phyloP scores from a whole-genome alignment of 768 basidiomycete species.

The Ephemerocybe angulata region DNA sequence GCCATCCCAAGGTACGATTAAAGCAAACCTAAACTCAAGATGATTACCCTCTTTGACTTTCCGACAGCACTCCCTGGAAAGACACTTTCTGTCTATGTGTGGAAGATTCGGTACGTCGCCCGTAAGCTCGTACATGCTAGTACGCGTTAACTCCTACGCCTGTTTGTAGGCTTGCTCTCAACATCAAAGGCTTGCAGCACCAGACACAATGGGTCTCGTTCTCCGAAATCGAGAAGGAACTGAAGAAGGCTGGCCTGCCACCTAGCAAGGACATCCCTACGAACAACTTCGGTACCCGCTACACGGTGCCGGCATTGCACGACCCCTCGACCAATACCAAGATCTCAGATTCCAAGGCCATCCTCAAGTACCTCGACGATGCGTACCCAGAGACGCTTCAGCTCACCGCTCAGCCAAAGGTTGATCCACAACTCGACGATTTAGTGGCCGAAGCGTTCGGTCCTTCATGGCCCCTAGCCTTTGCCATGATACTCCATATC shows the following conservation, averaged over 20 bases:
- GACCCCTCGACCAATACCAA: slow-evolving; percentile 3
- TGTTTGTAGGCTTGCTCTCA: slow-evolving; percentile 18
- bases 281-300: neutral
- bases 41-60: no score
- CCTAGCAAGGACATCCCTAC: neutral
- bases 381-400: slow-evolving; percentile 6
- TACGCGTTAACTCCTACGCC: neutral
- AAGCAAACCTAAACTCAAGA: no score
- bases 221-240: slow-evolving; percentile 4
- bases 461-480: neutral
- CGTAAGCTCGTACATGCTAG: neutral
- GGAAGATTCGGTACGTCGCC: slow-evolving; percentile 28
- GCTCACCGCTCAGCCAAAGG: neutral
- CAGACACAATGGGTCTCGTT: slow-evolving; percentile 6
- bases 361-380: slow-evolving; percentile 10
- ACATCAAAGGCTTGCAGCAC: slow-evolving; percentile 5
- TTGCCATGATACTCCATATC: no score
- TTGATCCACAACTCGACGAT: neutral
- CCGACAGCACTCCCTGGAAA: no score
- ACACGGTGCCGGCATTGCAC: slow-evolving; percentile 8
- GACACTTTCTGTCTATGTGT: slow-evolving; percentile 23
- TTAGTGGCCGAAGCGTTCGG: neutral
- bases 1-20: no score
- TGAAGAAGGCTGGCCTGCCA: slow-evolving; percentile 1
- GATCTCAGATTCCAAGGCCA: slow-evolving; percentile 6